Evolutionary conservation across 2,329 filamentous ascomycete genomes (phyloP), one percentile per base, ranked within the genome.

Genomic region (Trichoderma koningiopsis): DNA sequence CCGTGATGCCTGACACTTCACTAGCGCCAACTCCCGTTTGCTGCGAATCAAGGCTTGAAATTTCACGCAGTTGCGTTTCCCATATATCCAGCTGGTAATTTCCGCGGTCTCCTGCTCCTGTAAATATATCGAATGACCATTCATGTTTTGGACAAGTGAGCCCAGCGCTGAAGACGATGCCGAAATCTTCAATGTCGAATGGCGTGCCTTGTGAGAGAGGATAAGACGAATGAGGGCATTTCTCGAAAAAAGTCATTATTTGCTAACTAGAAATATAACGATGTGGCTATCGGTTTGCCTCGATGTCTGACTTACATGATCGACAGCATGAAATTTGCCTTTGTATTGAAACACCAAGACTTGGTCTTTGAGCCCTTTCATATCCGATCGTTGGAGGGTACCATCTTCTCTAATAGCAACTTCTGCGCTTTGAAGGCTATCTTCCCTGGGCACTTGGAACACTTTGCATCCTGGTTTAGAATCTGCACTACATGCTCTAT

Each of bases 141-240:
- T 83, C 87, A 71, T 92, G 90, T 71, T 91, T 91, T 0, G 89
- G 88, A 76, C 90, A 92, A 0, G 83, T 85, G 4, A 92, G 79
- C 0, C 89, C 90, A 0, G 87, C 84, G 67, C 88, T 90, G 7
- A 91, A 76, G 5, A 85, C 81, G 2, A 91, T 79, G 0, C 90
- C 90, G 75, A 92, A 92, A 70, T 92, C 90, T 72, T 92, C 90
- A 73, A 92, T 92, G 66, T 92, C 90, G 69, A 91, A 92, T 0
- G 89, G 82, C 0, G 79, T 85, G 0, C 88, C 89, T 55, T 86
- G 83, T 0, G 89, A 91, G 1, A 92, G 82, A 0, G 90, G 89
- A 69, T 86, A 92, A 0, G 89, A 86, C 1, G 86, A 88, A 73
- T 92, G 90, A 1, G 90, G 90, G 70, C 90, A 92, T 82, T 84